phyloP scores from a whole-genome alignment of 352 stramenopile genomes.

The Phytophthora vignae region DNA sequence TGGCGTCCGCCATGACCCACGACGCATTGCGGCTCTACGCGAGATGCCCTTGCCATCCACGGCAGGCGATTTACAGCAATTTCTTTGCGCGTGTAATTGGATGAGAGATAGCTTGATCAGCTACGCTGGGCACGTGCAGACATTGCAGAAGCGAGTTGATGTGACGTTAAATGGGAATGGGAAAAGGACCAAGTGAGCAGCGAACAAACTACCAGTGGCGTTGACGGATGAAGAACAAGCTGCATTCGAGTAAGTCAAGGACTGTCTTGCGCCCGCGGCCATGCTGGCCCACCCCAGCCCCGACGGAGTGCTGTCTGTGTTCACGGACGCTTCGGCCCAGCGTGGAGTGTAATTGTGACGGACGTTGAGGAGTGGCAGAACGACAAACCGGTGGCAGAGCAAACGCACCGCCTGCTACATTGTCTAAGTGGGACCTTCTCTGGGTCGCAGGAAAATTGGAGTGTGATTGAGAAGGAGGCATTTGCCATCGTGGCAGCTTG shows the following conservation, averaged over 20 bases:
- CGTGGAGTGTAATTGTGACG: slow-evolving; percentile 5
- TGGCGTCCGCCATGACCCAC: slow-evolving; percentile 8
- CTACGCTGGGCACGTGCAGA: slow-evolving; percentile 2
- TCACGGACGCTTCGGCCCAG: slow-evolving; percentile 1
- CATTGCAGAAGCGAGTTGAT: slow-evolving; percentile 11
- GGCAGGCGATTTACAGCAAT: slow-evolving; percentile 12
- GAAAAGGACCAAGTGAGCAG: slow-evolving; percentile 9
- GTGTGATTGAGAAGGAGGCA: slow-evolving; percentile 17
- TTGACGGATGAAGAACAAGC: slow-evolving; percentile 1
- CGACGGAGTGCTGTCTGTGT: slow-evolving; percentile 5
- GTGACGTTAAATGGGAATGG: not conserved
- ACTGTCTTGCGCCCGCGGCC: not conserved
- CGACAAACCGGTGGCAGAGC: not conserved
- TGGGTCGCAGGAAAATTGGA: slow-evolving; percentile 15
- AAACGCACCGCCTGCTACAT: slow-evolving; percentile 1
- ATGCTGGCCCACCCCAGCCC: slow-evolving; percentile 2
- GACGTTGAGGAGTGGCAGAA: not conserved
- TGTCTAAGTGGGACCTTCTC: slow-evolving; percentile 4
- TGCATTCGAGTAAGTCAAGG: slow-evolving; percentile 6
- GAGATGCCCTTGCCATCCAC: slow-evolving; percentile 10
- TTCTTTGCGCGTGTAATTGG: slow-evolving; percentile 14
- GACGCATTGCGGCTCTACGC: not conserved
- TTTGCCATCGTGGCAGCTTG: slow-evolving; percentile 29
- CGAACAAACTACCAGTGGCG: not conserved
- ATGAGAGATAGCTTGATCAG: slow-evolving; percentile 8